Conservation (phyloP, 2,329 filamentous ascomycete genomes). For the Achaetomium macrosporum region DNA sequence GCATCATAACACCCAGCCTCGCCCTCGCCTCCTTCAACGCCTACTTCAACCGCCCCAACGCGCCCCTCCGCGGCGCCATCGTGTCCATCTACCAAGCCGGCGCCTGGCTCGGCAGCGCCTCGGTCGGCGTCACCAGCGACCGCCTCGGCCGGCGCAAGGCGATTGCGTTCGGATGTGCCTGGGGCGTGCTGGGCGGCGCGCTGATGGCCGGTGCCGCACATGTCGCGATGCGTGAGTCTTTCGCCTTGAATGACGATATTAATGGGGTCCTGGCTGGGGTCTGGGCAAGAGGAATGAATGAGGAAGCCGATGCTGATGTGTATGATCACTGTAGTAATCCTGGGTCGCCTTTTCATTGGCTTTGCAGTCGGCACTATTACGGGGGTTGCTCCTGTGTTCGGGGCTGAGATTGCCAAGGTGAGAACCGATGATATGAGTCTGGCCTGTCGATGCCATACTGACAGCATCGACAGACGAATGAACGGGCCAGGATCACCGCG, state of each 20-base stretch:
- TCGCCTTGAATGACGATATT: too few species aligned
- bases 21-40: constrained; percentile 32
- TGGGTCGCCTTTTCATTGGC: constrained; percentile 34
- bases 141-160: constrained; percentile 34
- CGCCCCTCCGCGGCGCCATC: constrained; percentile 34
- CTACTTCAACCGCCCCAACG: constrained; percentile 33
- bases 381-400: constrained; percentile 36
- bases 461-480: constrained; percentile 26
- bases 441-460: too few species aligned
- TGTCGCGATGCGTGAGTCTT: constrained; percentile 37
- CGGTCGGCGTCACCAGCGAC: constrained; percentile 35
- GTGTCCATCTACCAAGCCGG: constrained; percentile 38
- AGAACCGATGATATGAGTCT: neutral
- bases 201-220: constrained; percentile 38
- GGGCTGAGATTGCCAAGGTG: constrained; percentile 38
- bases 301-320: too few species aligned
- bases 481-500: constrained; percentile 36
- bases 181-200: constrained; percentile 34
- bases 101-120: constrained; percentile 37
- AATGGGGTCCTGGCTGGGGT: too few species aligned
- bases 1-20: constrained; percentile 37
- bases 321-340: too few species aligned
- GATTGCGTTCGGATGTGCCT: constrained; percentile 37
- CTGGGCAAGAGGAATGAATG: too few species aligned
- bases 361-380: constrained; percentile 38